Base-by-base conservation (phyloP, 2,329 filamentous ascomycete species). In the Elsinoe australis region DNA sequence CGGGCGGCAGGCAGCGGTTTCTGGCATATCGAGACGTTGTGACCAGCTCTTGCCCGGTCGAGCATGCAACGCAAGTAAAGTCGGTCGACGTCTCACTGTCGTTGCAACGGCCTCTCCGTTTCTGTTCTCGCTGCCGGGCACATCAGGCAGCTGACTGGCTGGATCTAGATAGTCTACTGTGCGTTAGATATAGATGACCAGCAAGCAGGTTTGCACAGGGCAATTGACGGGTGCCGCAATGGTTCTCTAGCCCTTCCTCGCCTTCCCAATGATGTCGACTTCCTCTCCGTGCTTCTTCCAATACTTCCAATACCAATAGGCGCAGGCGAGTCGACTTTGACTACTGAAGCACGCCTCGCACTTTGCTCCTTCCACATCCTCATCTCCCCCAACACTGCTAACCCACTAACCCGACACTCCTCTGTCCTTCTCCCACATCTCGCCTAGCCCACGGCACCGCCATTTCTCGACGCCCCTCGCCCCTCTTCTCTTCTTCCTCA, bases 61-160 rank as follows among this genome's bases (percentile, higher is more conserved):
- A 44, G 39, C 28, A 44, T 44, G 24, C 39, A 32, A 44, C 26
- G 39, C 24, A 44, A 32, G 39, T 24, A 44, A 44, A 29, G 26
- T 6, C 26, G 26, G 26, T 29, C 26, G 26, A 29, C 26, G 39
- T 44, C 39, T 44, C 39, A 44, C 39, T 31, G 39, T 44, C 39
- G 39, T 44, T 44, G 39, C 39, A 44, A 44, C 39, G 39, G 39
- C 26, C 39, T 44, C 39, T 44, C 39, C 39, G 39, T 44, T 44
- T 44, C 39, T 44, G 39, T 44, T 44, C 39, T 19, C 14, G 39
- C 39, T 44, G 39, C 39, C 39, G 39, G 39, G 39, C 26, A 10
- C 29, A 7, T 10, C 24, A 8, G 17, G 26, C 5, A 3, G 2
- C 17, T 31, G 12, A 32, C 31, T 44, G 39, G 39, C 15, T 24